Percentiles rank a stretch among this genome's conserved stretches.
Conservation (phyloP, 257 asterid genomes). For the Galeopsis tetrahit region DNA sequence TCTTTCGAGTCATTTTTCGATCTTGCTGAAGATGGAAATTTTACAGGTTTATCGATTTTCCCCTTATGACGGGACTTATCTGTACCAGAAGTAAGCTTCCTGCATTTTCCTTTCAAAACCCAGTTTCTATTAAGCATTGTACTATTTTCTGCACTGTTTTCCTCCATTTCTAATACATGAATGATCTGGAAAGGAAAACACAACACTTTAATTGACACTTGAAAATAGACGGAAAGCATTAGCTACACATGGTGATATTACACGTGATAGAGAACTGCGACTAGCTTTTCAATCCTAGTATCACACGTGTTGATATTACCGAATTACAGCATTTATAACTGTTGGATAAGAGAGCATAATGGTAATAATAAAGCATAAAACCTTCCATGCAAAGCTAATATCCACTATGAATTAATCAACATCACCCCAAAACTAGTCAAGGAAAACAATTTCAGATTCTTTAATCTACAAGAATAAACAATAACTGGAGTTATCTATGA, state of each 20-base stretch:
- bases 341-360: slow-evolving; percentile 9
- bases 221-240: slow-evolving; percentile 19
- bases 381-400: too few relatives aligned
- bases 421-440: too few relatives aligned
- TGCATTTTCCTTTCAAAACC: slow-evolving; percentile 78
- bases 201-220: slow-evolving; percentile 3
- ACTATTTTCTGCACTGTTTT: slow-evolving; percentile 51
- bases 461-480: slow-evolving; percentile 24
- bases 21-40: slow-evolving; percentile 45
- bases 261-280: slow-evolving; percentile 5
- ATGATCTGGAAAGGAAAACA: slow-evolving; percentile 34
- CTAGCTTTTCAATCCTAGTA: slow-evolving; percentile 12
- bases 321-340: slow-evolving; percentile 13
- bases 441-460: slow-evolving; percentile 5
- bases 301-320: background rate
- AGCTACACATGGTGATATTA: too few relatives aligned
- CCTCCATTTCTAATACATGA: slow-evolving; percentile 53
- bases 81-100: slow-evolving; percentile 58
- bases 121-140: slow-evolving; percentile 63
- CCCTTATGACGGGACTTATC: slow-evolving; percentile 50
- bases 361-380: slow-evolving; percentile 16
- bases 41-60: slow-evolving; percentile 45
- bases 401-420: background rate
- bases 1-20: slow-evolving; percentile 43
- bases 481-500: slow-evolving; percentile 7